Percentiles rank a stretch among this genome's conserved stretches.
phyloP scores from a whole-genome alignment of 23 red algal genomes.

The Gracilaria caudata region DNA sequence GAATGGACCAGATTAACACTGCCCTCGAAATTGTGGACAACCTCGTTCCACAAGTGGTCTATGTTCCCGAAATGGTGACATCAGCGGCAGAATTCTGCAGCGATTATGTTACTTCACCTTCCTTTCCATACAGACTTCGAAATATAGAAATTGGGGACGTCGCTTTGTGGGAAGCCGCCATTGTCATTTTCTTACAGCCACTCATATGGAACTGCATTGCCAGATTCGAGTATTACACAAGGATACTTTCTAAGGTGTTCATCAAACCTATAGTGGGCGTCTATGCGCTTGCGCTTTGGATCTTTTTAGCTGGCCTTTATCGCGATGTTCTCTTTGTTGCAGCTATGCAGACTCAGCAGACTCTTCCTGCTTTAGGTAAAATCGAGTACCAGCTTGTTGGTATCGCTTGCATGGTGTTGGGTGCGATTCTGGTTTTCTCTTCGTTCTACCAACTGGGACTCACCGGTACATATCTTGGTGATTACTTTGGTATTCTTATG shows the following conservation, averaged over 20 bases:
- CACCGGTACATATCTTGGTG: constrained; percentile 91
- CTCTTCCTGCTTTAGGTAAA: not conserved
- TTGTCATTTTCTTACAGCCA: constrained; percentile 76
- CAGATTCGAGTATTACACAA: constrained; percentile 81
- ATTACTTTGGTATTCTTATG: constrained; percentile 97
- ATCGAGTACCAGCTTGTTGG: constrained; percentile 10
- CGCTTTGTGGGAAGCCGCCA: constrained; percentile 62
- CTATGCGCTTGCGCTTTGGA: constrained; percentile 87
- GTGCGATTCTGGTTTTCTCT: constrained; percentile 67
- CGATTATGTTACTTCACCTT: constrained; percentile 20
- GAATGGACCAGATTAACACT: not conserved
- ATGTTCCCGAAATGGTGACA: constrained; percentile 38
- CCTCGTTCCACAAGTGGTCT: not conserved
- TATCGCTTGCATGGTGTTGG: constrained; percentile 27
- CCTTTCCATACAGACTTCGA: constrained; percentile 44
- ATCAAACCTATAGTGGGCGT: constrained; percentile 61
- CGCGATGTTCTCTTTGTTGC: constrained; percentile 85
- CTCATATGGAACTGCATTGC: constrained; percentile 91
- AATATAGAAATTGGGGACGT: constrained; percentile 62
- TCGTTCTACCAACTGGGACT: constrained; percentile 81
- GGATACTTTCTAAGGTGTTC: constrained; percentile 63
- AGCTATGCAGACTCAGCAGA: constrained; percentile 58
- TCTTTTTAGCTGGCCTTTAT: constrained; percentile 80
- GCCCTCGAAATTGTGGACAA: constrained; percentile 5
- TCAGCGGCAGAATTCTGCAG: constrained; percentile 16